These are phyloP conservation scores for Triangularia setosa DNA, from an alignment of 2,329 filamentous ascomycete genomes.

Conservation along the genomic window DNA sequence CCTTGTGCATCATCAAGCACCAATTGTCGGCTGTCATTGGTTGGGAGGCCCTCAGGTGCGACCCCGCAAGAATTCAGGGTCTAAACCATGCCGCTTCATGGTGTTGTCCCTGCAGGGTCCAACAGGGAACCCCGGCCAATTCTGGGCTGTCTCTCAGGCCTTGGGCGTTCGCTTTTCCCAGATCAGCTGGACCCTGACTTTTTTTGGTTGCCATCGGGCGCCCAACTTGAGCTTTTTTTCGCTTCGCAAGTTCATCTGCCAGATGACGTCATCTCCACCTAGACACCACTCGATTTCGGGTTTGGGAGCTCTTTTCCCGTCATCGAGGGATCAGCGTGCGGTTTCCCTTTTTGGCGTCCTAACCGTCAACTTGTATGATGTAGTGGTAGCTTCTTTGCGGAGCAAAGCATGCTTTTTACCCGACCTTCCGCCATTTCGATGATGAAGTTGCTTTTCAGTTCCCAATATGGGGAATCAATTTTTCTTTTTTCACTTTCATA, in stretches of 20 bases:
- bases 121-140: slow-evolving; percentile 14
- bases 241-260: background rate
- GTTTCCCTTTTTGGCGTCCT: background rate
- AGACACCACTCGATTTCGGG: background rate
- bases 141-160: slow-evolving; percentile 5
- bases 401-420: background rate
- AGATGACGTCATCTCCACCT: background rate
- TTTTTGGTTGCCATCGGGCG: slow-evolving; percentile 2
- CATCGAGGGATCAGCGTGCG: background rate
- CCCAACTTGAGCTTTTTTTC: background rate
- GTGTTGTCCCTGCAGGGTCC: slow-evolving; percentile 22
- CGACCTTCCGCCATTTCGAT: background rate
- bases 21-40: slow-evolving; percentile 21
- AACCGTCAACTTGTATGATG: background rate
- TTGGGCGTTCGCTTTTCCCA: slow-evolving; percentile 6
- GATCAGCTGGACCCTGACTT: slow-evolving; percentile 10
- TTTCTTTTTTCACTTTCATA: background rate
- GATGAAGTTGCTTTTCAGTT: background rate
- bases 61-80: slow-evolving; percentile 21
- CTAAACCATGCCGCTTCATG: slow-evolving; percentile 15
- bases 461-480: background rate
- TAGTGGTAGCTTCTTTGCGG: background rate
- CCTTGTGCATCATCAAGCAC: slow-evolving; percentile 10
- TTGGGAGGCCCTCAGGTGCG: background rate
- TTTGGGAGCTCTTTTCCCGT: background rate